Evolutionary conservation across 1,284 basidiomycete species (phyloP), one percentile per base, ranked within the genome.

Genomic region (Caloboletus firmus): DNA sequence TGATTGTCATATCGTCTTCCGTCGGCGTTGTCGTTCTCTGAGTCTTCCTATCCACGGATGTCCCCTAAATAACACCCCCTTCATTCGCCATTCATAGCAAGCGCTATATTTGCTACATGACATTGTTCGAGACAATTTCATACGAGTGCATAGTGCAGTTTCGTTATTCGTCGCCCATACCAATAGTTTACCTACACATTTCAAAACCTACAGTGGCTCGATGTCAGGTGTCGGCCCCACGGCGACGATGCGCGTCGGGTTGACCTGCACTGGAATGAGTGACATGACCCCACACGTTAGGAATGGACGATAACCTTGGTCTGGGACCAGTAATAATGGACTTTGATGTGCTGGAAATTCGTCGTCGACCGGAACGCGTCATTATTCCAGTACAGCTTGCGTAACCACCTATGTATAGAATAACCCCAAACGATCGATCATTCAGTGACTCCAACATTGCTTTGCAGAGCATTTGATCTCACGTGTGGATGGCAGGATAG

Each of bases 371-470:
- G 88, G 85, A 99, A 99, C 1, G 92, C 93, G 0, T 86, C 76
- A 62, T 87, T 78, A 61, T 89, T 91, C 95, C 94, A 98, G 77
- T 98, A 98, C 36, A 98, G 75, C 65, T 89, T 86, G 71, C 87
- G 88, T 74, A 93, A 70, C 94, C 94, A 95, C 30, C 84, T 87
- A 37, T 3, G 40, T 11, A 35, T 39, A 9, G 5, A 5, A 41
- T 32, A 13, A 40, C 24, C 31, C 10, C 35, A 36, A 47, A 39
- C 31, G 18, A 49, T 54, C 43, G 51, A 50, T 52, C 51, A 45
- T 44, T 45, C 5, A 48, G 42, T 10, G 47, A 43, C 30, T 2
- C 31, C 13, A 0, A 40, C 34, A 34, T 44, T 18, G 30, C 26
- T 24, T 35, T n/a, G 17, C 17, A 45, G 12, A 17, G 39, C 5